Percentiles rank a stretch among this genome's conserved stretches.
These are phyloP conservation scores for Cucurbita argyrosperma DNA, from an alignment of 306 rosid genomes.

Conservation along the genomic window DNA sequence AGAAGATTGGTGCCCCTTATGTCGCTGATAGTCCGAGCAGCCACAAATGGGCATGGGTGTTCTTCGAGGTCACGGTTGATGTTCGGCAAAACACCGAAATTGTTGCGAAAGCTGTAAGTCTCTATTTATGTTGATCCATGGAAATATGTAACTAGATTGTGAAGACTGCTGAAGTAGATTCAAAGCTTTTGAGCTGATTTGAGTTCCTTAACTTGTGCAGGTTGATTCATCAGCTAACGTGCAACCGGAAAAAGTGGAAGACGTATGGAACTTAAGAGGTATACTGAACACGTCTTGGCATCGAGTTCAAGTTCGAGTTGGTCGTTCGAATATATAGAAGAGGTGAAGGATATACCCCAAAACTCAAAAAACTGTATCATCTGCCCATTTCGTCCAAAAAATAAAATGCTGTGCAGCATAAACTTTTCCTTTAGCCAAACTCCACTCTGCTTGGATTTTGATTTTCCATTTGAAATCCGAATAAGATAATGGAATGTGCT, in stretches of 20 bases:
- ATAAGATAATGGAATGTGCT: neutral
- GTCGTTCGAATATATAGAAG: slow-evolving; percentile 49
- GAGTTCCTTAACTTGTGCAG: slow-evolving; percentile 22
- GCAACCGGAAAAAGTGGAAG: slow-evolving; percentile 74
- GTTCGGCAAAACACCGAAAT: slow-evolving; percentile 47
- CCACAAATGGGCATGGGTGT: slow-evolving; percentile 98
- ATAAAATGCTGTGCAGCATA: neutral
- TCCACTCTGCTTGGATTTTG: neutral
- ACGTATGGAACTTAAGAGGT: slow-evolving; percentile 85
- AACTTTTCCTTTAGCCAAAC: neutral
- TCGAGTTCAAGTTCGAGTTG: slow-evolving; percentile 54
- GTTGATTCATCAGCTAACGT: slow-evolving; percentile 83
- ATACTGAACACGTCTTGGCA: slow-evolving; percentile 90
- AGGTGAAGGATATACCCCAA: neutral
- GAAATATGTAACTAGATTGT: neutral
- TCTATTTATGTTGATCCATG: neutral
- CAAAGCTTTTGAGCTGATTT: neutral
- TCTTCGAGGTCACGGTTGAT: slow-evolving; percentile 53
- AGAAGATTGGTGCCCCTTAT: slow-evolving; percentile 41
- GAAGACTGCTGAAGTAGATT: neutral
- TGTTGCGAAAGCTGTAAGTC: slow-evolving; percentile 76
- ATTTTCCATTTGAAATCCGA: neutral
- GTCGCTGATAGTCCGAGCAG: slow-evolving; percentile 39
- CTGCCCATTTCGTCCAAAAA: neutral
- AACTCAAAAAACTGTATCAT: neutral